A percentile compares a stretch with the other conserved stretches of the same genome.
Conservation (phyloP, 164 flowering plant species). For the Stephania japonica region DNA sequence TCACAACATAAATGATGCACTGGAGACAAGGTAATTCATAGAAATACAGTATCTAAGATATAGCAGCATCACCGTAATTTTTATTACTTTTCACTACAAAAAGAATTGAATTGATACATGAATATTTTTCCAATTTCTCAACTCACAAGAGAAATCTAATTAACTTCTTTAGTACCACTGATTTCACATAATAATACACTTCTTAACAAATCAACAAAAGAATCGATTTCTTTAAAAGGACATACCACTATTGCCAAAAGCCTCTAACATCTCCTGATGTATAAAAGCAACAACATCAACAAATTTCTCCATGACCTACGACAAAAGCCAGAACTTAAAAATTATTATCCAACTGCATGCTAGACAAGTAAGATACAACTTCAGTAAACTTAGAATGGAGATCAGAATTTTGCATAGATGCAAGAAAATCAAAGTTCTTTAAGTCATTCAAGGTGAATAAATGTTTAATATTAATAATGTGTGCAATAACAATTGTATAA, state of each 20-base stretch:
- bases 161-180: background rate
- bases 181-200: background rate
- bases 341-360: background rate
- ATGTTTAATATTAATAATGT: too few relatives aligned
- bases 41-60: background rate
- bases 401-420: background rate
- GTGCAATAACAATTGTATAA: background rate
- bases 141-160: background rate
- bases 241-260: slow-evolving; percentile 50
- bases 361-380: background rate
- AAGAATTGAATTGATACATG: background rate
- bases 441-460: background rate
- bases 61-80: background rate
- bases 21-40: background rate
- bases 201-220: background rate
- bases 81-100: background rate
- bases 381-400: background rate
- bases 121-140: background rate
- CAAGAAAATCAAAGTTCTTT: background rate
- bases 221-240: background rate
- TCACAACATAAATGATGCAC: background rate
- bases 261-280: slow-evolving; percentile 53
- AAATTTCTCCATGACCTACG: slow-evolving; percentile 77
- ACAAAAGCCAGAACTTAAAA: background rate
- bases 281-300: slow-evolving; percentile 58